Evolutionary conservation across 805 yeast genomes (phyloP), one percentile per base, ranked within the genome.

Genomic region (Metschnikowia cerradonensis): DNA sequence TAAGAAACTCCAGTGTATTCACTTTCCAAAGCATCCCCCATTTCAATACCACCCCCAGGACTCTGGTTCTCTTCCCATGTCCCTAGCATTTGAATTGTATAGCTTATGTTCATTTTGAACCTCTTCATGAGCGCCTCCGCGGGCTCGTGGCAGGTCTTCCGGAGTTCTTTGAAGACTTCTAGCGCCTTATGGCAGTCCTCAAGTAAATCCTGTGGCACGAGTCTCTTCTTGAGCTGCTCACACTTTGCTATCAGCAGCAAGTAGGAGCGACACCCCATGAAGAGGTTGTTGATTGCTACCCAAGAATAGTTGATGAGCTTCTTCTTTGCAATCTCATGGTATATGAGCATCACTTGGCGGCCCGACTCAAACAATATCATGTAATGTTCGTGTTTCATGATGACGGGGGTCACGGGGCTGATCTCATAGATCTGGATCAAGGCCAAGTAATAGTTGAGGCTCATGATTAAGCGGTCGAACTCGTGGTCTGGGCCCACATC

Each of bases 251-350:
- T 52, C 51, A 52, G 54, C 15, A 45, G 45, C 14, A 59, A 33
- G 38, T 56, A 54, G 15, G 45, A 45, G 4, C 50, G 41, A 2
- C 49, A 51, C 1, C 53, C 58, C 35, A 51, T 22, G 31, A 17
- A 54, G 3, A 59, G 42, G 35, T 52, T 54, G 46, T 58, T 57
- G 30, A 52, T 50, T 20, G 61, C 59, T 17, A 55, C 55, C 62
- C 61, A 57, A 5, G 55, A 50, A 33, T 47, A 59, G 39, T 56
- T 55, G 40, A 57, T 47, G 23, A 38, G 19, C 20, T 52, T 45
- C 22, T 23, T 39, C 37, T 36, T 32, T 2, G 41, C 41, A 19
- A 54, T 45, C 31, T 46, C 47, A 11, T 51, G 37, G 41, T 57
- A 58, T 5, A 43, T 53, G 13, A 38, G 35, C 26, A 58, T 54